Percentiles rank a stretch among this genome's conserved stretches.
Conservation (phyloP, 768 basidiomycete species). For the Neoboletus magnificus region DNA sequence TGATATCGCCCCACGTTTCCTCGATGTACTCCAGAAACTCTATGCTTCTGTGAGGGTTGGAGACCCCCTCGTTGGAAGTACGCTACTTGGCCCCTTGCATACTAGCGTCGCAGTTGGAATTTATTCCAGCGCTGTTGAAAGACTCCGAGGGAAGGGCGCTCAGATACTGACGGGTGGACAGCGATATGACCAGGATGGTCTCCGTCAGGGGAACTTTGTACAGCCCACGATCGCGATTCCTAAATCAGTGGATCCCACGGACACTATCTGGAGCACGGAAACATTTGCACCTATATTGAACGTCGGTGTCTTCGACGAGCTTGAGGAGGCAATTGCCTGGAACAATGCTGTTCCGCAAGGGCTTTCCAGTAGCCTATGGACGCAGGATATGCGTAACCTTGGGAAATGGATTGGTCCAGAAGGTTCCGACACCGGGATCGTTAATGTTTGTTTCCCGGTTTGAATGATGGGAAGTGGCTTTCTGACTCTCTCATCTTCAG, state of each 20-base stretch:
- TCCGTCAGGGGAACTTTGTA: slow-evolving; percentile 80
- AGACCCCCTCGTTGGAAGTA: slow-evolving; percentile 74
- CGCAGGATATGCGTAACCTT: slow-evolving; percentile 74
- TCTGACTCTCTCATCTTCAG: slow-evolving; percentile 28
- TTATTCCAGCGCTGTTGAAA: slow-evolving; percentile 60
- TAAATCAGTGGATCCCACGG: slow-evolving; percentile 47
- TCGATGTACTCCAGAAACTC: slow-evolving; percentile 66
- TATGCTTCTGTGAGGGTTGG: slow-evolving; percentile 74
- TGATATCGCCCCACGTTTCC: slow-evolving; percentile 70
- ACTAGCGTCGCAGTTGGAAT: slow-evolving; percentile 60
- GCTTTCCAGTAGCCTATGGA: slow-evolving; percentile 91
- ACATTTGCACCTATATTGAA: slow-evolving; percentile 89
- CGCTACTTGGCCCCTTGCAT: slow-evolving; percentile 87
- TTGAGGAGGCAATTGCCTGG: slow-evolving; percentile 84
- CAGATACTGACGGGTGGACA: slow-evolving; percentile 75
- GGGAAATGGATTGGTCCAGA: slow-evolving; percentile 91
- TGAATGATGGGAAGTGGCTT: not conserved
- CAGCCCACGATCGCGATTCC: slow-evolving; percentile 82
- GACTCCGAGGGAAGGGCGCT: slow-evolving; percentile 63
- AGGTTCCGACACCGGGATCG: slow-evolving; percentile 89
- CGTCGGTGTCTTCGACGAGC: slow-evolving; percentile 79
- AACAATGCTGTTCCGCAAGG: slow-evolving; percentile 91
- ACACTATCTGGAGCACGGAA: slow-evolving; percentile 72
- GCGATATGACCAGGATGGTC: slow-evolving; percentile 46
- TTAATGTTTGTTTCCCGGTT: slow-evolving; percentile 59